Evolutionary conservation across 148 eudicot genomes (phyloP).

Genomic region (Camellia sinensis): DNA sequence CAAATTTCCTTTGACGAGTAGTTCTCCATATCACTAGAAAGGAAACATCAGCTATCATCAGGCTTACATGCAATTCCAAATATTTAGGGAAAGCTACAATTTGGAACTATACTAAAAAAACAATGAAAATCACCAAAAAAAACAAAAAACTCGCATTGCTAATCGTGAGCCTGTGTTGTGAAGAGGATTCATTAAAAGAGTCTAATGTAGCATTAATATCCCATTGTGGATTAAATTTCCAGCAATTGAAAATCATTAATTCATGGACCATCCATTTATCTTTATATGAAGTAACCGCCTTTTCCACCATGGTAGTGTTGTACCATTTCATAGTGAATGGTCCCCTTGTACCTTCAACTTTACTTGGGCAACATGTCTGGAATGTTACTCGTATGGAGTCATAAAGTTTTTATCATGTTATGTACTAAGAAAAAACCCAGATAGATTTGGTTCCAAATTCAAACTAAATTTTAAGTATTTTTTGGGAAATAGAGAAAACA

Average conservation of each 20-base stretch:
- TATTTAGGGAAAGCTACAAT: background rate
- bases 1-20: conserved; percentile 32
- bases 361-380: background rate
- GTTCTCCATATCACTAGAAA: conserved; percentile 46
- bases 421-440: no score
- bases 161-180: background rate
- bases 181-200: background rate
- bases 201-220: no score
- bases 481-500: no score
- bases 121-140: background rate
- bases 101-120: background rate
- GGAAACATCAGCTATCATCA: background rate
- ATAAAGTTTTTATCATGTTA: background rate
- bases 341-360: background rate
- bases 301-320: background rate
- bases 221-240: background rate
- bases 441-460: no score
- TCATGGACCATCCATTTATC: background rate
- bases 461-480: no score
- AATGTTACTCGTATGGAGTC: background rate
- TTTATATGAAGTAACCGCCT: background rate
- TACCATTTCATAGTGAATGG: background rate
- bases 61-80: background rate
- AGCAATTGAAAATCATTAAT: background rate
- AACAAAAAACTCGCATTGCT: background rate